A percentile compares a stretch with the other conserved stretches of the same genome.
Evolutionary conservation across 1,284 basidiomycete species (phyloP).

Genomic region (Fomitopsis schrenkii): DNA sequence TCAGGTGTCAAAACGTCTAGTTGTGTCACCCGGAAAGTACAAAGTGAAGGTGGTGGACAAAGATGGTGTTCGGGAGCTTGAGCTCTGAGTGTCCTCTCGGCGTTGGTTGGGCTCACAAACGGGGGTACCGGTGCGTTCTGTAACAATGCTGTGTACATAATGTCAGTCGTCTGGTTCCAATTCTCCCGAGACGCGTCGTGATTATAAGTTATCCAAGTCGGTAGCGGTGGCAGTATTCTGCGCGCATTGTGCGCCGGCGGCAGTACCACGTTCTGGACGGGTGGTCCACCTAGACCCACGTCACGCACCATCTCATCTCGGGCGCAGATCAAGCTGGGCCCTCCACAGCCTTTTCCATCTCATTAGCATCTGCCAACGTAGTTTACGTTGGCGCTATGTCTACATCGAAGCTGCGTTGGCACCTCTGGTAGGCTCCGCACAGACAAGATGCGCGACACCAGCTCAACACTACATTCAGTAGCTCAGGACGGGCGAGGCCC

Average conservation of each 20-base stretch:
- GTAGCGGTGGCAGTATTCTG: background rate
- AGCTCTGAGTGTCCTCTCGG: conserved; percentile 41
- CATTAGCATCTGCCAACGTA: background rate
- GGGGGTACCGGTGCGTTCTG: background rate
- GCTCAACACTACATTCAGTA: background rate
- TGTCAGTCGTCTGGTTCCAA: background rate
- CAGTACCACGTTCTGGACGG: background rate
- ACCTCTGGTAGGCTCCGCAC: background rate
- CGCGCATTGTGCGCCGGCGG: background rate
- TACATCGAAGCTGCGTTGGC: background rate
- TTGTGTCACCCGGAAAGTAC: conserved; percentile 80
- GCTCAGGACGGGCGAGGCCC: no score
- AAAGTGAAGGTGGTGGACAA: conserved; percentile 91
- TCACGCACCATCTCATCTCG: background rate
- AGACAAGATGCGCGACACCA: background rate
- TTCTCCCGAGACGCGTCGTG: background rate
- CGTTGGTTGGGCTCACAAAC: background rate
- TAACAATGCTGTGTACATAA: background rate
- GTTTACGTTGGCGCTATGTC: background rate
- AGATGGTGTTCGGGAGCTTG: conserved; percentile 79
- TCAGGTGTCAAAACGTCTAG: conserved; percentile 84
- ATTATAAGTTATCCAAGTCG: background rate
- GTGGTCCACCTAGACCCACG: background rate
- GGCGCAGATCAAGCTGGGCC: background rate
- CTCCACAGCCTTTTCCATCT: background rate